phyloP scores from a whole-genome alignment of 257 asterid genomes.

The Primulina huaijiensis region DNA sequence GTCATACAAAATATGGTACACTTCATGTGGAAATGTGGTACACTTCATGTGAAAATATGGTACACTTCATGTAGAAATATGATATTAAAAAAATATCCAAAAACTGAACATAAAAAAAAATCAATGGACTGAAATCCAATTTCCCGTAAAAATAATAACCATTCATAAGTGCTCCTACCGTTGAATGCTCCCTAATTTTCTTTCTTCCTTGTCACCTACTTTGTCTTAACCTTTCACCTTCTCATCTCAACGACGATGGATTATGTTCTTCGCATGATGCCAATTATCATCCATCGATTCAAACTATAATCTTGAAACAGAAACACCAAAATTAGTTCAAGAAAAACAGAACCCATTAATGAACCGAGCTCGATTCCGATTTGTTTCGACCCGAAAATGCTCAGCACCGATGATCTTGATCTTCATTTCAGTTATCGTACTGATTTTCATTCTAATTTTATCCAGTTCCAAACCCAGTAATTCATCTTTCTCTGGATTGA shows the following conservation, averaged over 20 bases:
- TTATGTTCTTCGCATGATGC: background rate
- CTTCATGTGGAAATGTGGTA: no score
- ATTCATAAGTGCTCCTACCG: background rate
- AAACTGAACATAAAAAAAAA: no score
- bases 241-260: background rate
- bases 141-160: no score
- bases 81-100: no score
- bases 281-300: background rate
- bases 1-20: no score
- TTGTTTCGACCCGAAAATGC: slow-evolving; percentile 42
- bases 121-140: no score
- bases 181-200: background rate
- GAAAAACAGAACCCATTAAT: slow-evolving; percentile 23
- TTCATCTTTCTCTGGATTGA: slow-evolving; percentile 27
- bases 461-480: slow-evolving; percentile 33
- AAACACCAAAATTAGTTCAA: background rate
- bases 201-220: background rate
- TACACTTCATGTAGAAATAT: no score
- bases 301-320: background rate
- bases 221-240: background rate
- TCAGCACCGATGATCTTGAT: slow-evolving; percentile 42
- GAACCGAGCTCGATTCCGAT: slow-evolving; percentile 54
- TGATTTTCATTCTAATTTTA: slow-evolving; percentile 32
- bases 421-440: slow-evolving; percentile 32
- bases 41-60: no score